Evolutionary conservation across 2,329 filamentous ascomycete genomes (phyloP), one percentile per base, ranked within the genome.

Genomic region (Fusarium acutatum): DNA sequence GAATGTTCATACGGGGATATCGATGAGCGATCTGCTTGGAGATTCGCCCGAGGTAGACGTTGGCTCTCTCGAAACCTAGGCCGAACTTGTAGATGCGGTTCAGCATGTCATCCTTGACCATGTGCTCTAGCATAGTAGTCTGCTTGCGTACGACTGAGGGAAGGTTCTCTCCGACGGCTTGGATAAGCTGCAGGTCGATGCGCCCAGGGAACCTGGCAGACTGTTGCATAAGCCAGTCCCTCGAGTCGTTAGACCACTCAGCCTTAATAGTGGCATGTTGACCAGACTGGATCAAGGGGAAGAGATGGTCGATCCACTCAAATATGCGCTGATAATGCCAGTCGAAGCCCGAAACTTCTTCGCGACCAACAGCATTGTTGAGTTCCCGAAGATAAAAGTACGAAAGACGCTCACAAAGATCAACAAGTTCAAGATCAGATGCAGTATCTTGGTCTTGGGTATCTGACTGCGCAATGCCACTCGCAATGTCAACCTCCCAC

Each of bases 61-160:
- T 41, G 28, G 28, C 43, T 75, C 68, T 52, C 30, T 52, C 38
- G 1, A 69, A 52, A 5, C 69, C 57, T 6, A 69, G 37, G 7
- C 62, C 62, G 41, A 26, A 40, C 53, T 69, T 64, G 62, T 86
- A 85, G 49, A 82, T 79, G 12, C 75, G 61, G 15, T 80, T 73
- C 4, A 85, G 70, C 43, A 84, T 68, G 13, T 79, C 75, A 22
- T 84, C 76, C 35, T 79, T 72, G 37, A 74, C 77, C 57, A 86
- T 68, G 50, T 81, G 76, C 60, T 85, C 84, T 13, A 85, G 76
- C 60, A 83, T 80, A 7, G 74, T 81, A 11, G 66, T 78, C 41
- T 81, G 74, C 7, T 80, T 81, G 2, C 78, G 75, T 17, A 86
- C 73, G 4, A 82, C 77, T 20, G 76, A 67, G 6, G 80, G 72